A percentile compares a stretch with the other conserved stretches of the same genome.
Evolutionary conservation across 1,139 yeast genomes (phyloP).

Genomic region (Zygosaccharomyces sapae): DNA sequence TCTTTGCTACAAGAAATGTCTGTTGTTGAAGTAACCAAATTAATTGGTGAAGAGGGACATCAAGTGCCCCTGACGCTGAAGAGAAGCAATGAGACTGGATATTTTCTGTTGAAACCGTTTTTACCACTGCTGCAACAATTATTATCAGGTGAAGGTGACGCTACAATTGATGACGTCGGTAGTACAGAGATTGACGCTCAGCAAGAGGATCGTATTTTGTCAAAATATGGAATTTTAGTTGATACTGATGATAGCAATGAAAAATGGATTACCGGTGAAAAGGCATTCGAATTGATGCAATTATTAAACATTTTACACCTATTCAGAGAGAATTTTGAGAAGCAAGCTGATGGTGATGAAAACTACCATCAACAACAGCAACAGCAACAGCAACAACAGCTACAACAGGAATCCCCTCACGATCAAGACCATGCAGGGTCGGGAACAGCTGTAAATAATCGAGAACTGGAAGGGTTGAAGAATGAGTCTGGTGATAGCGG

Average conservation of each 20-base stretch:
- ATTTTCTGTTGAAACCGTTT: slow-evolving; percentile 25
- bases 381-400: not conserved
- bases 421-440: not conserved
- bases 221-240: slow-evolving; percentile 29
- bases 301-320: slow-evolving; percentile 18
- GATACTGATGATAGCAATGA: slow-evolving; percentile 28
- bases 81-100: slow-evolving; percentile 23
- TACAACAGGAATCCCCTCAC: not conserved
- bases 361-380: not conserved
- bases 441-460: not conserved
- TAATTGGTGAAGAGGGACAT: slow-evolving; percentile 13
- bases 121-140: slow-evolving; percentile 25
- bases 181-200: slow-evolving; percentile 12
- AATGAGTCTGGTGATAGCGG: not conserved
- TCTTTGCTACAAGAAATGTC: slow-evolving; percentile 10
- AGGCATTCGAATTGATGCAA: slow-evolving; percentile 24
- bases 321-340: slow-evolving; percentile 19
- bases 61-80: slow-evolving; percentile 18
- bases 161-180: slow-evolving; percentile 10
- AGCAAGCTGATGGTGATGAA: not conserved
- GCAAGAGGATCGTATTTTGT: slow-evolving; percentile 20
- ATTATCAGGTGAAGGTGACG: slow-evolving; percentile 8
- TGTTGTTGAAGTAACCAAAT: slow-evolving; percentile 15
- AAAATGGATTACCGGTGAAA: slow-evolving; percentile 31
- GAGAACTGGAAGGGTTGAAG: not conserved